A percentile compares a stretch with the other conserved stretches of the same genome.
phyloP scores from a whole-genome alignment of 2,329 filamentous ascomycete species.

The Incumbomyces delicatus region DNA sequence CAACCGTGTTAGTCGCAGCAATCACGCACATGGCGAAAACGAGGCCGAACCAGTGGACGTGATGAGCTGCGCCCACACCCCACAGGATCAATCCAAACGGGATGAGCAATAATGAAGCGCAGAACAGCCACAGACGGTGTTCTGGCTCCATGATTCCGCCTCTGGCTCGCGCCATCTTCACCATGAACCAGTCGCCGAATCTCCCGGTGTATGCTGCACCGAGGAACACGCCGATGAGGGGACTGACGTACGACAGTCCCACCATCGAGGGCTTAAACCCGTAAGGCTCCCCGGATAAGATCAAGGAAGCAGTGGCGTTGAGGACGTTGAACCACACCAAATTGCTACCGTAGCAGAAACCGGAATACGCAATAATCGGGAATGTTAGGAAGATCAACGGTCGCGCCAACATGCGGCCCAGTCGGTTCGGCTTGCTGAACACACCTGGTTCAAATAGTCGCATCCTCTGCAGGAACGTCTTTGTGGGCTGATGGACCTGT shows the following conservation, averaged over 20 bases:
- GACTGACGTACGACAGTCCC: slow-evolving; percentile 29
- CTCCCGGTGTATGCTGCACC: slow-evolving; percentile 16
- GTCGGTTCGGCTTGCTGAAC: too few relatives aligned
- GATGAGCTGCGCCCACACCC: slow-evolving; percentile 42
- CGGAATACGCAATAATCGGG: slow-evolving; percentile 30
- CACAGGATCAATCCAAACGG: slow-evolving; percentile 39
- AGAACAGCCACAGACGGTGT: slow-evolving; percentile 20
- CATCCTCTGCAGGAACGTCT: too few relatives aligned
- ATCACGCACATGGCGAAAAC: slow-evolving; percentile 41
- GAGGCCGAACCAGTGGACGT: slow-evolving; percentile 42
- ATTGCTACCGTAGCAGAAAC: slow-evolving; percentile 31
- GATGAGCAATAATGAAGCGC: slow-evolving; percentile 31
- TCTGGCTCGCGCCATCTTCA: slow-evolving; percentile 19
- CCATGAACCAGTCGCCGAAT: slow-evolving; percentile 21
- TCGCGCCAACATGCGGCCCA: slow-evolving; percentile 13
- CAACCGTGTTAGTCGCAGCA: slow-evolving; percentile 35
- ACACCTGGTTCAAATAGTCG: too few relatives aligned
- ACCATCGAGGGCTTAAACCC: slow-evolving; percentile 30
- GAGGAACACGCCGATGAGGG: slow-evolving; percentile 11
- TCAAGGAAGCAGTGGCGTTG: slow-evolving; percentile 33
- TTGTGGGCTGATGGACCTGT: too few relatives aligned
- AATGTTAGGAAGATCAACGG: slow-evolving; percentile 23
- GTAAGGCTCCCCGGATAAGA: slow-evolving; percentile 29
- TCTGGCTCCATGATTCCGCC: slow-evolving; percentile 23
- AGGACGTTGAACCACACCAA: slow-evolving; percentile 37